Evolutionary conservation across 2,329 filamentous ascomycete species (phyloP).

Genomic region (Aspergillus pseudoterreus): DNA sequence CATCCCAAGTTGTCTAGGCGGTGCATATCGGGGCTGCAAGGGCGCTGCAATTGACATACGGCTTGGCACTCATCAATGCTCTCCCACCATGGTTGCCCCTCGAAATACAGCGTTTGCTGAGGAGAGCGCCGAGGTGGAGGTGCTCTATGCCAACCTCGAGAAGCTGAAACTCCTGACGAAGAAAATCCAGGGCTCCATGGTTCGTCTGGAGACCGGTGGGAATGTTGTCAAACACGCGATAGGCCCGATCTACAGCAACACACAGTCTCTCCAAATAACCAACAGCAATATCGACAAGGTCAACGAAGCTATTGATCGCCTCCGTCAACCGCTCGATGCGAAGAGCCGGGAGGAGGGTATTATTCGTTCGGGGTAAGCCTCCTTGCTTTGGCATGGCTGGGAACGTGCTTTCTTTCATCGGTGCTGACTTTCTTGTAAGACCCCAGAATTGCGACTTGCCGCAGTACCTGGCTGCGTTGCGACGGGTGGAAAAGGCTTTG

Average conservation of each 20-base stretch:
- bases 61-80: not conserved
- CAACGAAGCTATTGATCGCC: constrained; percentile 78
- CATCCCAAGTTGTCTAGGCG: not conserved
- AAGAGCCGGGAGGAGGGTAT: constrained; percentile 89
- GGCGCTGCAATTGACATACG: too few relatives aligned
- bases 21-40: too few relatives aligned
- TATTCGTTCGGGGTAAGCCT: constrained; percentile 68
- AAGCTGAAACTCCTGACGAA: constrained; percentile 92
- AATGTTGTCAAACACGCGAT: constrained; percentile 89
- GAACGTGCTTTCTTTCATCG: not conserved
- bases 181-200: constrained; percentile 87
- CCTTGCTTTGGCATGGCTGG: not conserved
- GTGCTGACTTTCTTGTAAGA: constrained; percentile 29
- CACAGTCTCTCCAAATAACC: constrained; percentile 80
- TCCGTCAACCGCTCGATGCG: constrained; percentile 87
- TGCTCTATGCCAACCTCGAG: constrained; percentile 68
- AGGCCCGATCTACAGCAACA: constrained; percentile 88
- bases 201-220: constrained; percentile 79
- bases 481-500: constrained; percentile 82
- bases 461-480: constrained; percentile 84
- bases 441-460: constrained; percentile 76
- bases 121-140: constrained; percentile 66
- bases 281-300: constrained; percentile 86
- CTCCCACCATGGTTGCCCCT: not conserved
- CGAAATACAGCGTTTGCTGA: constrained; percentile 59